These are phyloP conservation scores for Trifolium pratense DNA, from an alignment of 306 rosid species.

Conservation along the genomic window DNA sequence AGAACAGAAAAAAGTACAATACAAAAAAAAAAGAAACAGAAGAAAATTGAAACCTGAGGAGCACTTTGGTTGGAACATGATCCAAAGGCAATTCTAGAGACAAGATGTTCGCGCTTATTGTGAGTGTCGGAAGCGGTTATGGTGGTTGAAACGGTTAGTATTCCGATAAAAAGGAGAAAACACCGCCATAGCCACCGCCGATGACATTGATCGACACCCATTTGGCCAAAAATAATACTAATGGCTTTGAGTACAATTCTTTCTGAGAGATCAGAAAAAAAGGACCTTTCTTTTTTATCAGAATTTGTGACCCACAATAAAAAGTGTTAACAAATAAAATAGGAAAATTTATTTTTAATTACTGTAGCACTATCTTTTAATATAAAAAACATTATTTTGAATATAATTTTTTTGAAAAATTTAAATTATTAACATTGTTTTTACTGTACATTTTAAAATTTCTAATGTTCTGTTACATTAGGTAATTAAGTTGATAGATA, in stretches of 20 bases:
- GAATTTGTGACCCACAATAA: background rate
- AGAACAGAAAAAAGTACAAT: background rate
- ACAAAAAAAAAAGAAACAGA: background rate
- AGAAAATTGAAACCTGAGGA: slow-evolving; percentile 57
- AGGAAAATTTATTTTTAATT: no score
- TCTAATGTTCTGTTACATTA: no score
- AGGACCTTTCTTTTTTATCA: slow-evolving; percentile 18
- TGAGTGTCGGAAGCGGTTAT: slow-evolving; percentile 42
- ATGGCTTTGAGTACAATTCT: slow-evolving; percentile 17
- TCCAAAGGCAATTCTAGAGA: slow-evolving; percentile 82
- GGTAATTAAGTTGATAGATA: no score
- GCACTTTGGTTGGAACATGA: slow-evolving; percentile 77
- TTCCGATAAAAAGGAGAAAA: slow-evolving; percentile 38
- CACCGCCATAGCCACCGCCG: slow-evolving; percentile 46
- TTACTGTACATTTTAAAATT: no score
- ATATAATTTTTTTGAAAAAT: no score
- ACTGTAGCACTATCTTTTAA: no score
- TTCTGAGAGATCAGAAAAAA: slow-evolving; percentile 31
- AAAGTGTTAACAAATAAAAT: no score
- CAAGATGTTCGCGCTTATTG: slow-evolving; percentile 43
- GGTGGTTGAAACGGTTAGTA: slow-evolving; percentile 30
- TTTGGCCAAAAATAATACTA: slow-evolving; percentile 24
- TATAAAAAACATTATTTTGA: no score
- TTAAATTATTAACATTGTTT: no score
- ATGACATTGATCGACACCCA: slow-evolving; percentile 46